Base-by-base conservation (phyloP, 306 rosid genomes). In the Vigna reflexopilosa region DNA sequence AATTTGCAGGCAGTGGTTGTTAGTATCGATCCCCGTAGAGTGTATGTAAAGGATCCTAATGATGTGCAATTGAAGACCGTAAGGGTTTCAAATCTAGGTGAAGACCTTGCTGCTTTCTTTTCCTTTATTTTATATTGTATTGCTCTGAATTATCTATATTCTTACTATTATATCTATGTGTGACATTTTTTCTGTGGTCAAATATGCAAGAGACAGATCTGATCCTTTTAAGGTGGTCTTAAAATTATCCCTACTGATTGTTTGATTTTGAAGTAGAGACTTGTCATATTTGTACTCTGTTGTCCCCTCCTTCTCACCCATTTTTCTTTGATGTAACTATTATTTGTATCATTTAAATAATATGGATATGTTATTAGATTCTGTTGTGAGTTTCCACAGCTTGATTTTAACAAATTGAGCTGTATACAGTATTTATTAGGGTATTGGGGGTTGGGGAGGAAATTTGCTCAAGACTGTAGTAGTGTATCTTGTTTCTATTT, bases 1-100 rank as follows among this genome's bases (percentile, higher is more conserved):
- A 51, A 64, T 40, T 66, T 57, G 56, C 93, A 95, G 99, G 99
- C 99, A 45, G 99, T 95, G 72, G 98, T 93, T 58, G 98, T 95
- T 22, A 95, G 99, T 74, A 87, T 95, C 62, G 99, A 95, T 88
- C 99, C 98, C 72, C 90, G 91, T 54, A 91, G 97, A 77, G 94
- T 90, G 70, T 90, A 93, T 17, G n/a, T 91, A 48, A 88, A 88
- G 86, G 79, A 84, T 82, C 89, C 93, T 47, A 72, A 80, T 42
- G 99, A 93, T 68, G 96, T 93, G 63, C 86, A 88, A 82, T 88
- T 89, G 73, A 88, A 91, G 88, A 86, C 93, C 44, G 57, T 80
- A 68, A 87, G 77, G 67, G 87, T 88, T 67, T 57, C 89, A 76
- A 88, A 78, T 87, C 90, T 26, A 81, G 99, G 99, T 91, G 80